Percentiles rank a stretch among this genome's conserved stretches.
Conservation (phyloP, 305 asterid species). For the Stenogyne calaminthoides region DNA sequence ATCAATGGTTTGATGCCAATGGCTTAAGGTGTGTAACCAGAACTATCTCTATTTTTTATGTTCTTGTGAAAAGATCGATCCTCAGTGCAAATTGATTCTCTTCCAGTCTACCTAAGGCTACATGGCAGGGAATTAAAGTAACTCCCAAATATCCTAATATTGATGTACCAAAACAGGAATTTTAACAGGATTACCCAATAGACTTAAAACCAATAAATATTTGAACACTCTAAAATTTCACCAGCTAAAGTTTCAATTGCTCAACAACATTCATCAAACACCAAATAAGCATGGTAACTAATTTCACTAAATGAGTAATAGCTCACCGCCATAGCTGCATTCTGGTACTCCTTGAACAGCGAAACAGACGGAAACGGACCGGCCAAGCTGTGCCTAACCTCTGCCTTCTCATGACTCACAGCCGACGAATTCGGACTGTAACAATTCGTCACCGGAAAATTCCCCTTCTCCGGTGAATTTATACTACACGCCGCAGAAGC, state of each 20-base stretch:
- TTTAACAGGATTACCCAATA: neutral
- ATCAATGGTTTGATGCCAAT: neutral
- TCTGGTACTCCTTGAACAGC: conserved; percentile 88
- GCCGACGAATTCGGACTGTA: conserved; percentile 46
- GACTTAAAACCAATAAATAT: neutral
- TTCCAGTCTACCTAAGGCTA: neutral
- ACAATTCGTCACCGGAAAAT: conserved; percentile 29
- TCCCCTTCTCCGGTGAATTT: conserved; percentile 38
- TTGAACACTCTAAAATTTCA: neutral
- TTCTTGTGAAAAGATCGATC: neutral
- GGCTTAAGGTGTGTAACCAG: neutral
- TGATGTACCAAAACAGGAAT: neutral
- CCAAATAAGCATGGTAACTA: neutral
- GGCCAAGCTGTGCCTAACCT: conserved; percentile 73
- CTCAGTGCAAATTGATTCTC: neutral
- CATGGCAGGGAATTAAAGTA: neutral
- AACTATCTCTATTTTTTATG: neutral
- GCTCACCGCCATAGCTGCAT: conserved; percentile 96
- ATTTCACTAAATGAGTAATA: conserved; percentile 4
- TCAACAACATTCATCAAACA: conserved; percentile 1
- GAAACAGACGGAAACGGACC: conserved; percentile 85
- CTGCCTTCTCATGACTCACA: conserved; percentile 49
- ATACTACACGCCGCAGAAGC: conserved; percentile 37
- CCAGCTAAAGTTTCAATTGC: conserved; percentile 15
- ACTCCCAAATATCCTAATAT: neutral